Percentiles rank a stretch among this genome's conserved stretches.
These are phyloP conservation scores for Odontarrhena argentea DNA, from an alignment of 345 rosid genomes.

Conservation along the genomic window DNA sequence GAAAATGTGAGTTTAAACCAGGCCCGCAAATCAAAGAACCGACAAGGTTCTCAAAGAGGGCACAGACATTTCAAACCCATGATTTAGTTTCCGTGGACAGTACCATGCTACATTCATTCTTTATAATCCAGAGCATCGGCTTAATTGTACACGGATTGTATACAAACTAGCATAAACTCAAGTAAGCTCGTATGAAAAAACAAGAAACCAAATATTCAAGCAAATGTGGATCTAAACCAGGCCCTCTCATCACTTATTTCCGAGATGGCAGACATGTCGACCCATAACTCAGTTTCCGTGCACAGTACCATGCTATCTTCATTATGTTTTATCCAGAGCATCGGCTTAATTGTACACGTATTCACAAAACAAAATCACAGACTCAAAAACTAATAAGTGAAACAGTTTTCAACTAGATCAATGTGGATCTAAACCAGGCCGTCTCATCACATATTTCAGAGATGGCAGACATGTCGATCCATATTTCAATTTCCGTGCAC, in stretches of 20 bases:
- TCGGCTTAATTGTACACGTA: conserved; percentile 50
- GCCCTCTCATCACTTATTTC: conserved; percentile 31
- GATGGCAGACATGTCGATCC: conserved; percentile 40
- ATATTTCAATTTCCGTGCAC: conserved; percentile 46
- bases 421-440: conserved; percentile 42
- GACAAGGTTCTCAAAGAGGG: conserved; percentile 40
- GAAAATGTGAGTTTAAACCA: conserved; percentile 34
- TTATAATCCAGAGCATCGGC: conserved; percentile 57
- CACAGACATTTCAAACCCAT: conserved; percentile 43
- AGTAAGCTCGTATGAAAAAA: not conserved
- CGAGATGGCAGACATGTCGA: conserved; percentile 39
- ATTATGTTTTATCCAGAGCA: conserved; percentile 51
- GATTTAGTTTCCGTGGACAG: conserved; percentile 49
- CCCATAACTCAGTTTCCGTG: conserved; percentile 44
- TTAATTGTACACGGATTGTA: conserved; percentile 40
- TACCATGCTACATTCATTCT: conserved; percentile 63
- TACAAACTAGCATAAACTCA: not conserved
- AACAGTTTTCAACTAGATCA: too few relatives aligned
- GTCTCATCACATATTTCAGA: conserved; percentile 29
- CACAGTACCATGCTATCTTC: conserved; percentile 64
- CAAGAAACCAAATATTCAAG: not conserved
- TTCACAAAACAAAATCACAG: not conserved
- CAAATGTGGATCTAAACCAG: conserved; percentile 44
- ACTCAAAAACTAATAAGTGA: too few relatives aligned
- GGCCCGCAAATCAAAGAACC: conserved; percentile 40